phyloP scores from a whole-genome alignment of 2,329 filamentous ascomycete species.

The Alternaria sp. region DNA sequence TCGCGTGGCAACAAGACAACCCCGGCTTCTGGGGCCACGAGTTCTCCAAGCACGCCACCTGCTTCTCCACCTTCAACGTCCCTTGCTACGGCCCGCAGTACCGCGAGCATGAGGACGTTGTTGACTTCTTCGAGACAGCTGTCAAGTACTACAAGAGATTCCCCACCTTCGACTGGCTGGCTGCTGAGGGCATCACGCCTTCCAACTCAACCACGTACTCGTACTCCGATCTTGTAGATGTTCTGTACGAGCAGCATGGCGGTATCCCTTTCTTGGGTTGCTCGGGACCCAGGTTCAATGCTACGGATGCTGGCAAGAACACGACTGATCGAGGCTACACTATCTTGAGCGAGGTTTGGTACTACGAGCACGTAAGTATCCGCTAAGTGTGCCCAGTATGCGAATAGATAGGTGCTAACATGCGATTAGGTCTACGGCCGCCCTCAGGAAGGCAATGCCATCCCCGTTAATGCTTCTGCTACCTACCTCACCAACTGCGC shows the following conservation, averaged over 20 bases:
- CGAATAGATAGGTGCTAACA: not conserved
- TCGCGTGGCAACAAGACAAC: constrained; percentile 63
- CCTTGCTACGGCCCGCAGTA: constrained; percentile 69
- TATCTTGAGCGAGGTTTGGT: constrained; percentile 68
- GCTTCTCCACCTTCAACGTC: constrained; percentile 69
- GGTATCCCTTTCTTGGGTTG: constrained; percentile 67
- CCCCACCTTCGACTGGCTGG: constrained; percentile 68
- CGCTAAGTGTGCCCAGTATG: not conserved
- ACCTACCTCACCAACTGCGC: constrained; percentile 62
- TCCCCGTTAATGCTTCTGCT: constrained; percentile 57
- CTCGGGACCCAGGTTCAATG: constrained; percentile 65
- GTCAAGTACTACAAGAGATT: constrained; percentile 64
- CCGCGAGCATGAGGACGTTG: constrained; percentile 62
- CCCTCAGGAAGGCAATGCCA: constrained; percentile 59
- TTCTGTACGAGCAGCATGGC: constrained; percentile 59
- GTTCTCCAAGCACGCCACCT: constrained; percentile 72
- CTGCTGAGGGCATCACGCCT: constrained; percentile 60
- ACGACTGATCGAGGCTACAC: constrained; percentile 64
- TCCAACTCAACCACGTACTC: constrained; percentile 65
- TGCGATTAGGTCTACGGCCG: constrained; percentile 53
- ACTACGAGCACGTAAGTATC: constrained; percentile 63
- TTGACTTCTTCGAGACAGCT: constrained; percentile 68
- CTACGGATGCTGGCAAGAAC: constrained; percentile 63
- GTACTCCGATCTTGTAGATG: constrained; percentile 59
- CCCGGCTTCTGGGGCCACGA: constrained; percentile 70